Evolutionary conservation across 257 asterid species (phyloP).

Genomic region (Capsicum baccatum): DNA sequence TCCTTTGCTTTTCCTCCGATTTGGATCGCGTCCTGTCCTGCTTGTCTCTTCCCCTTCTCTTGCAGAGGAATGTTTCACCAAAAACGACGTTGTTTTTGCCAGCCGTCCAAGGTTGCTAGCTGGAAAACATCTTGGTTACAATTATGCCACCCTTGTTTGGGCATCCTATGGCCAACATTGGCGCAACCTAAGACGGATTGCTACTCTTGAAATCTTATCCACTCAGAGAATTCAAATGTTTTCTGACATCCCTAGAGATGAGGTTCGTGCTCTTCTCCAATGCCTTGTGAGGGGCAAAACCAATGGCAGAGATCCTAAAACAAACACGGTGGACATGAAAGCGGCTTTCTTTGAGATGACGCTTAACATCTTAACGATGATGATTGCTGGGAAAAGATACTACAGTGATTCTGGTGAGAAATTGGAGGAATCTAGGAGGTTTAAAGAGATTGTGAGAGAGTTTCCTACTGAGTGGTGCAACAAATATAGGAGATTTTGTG

Average conservation of each 20-base stretch:
- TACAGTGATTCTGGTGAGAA: constrained; percentile 37
- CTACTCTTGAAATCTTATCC: constrained; percentile 47
- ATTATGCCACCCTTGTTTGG: constrained; percentile 68
- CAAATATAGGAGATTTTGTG: constrained; percentile 47
- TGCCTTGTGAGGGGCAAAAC: neutral
- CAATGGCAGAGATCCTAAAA: neutral
- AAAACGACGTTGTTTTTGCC: constrained; percentile 42
- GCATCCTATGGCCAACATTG: constrained; percentile 53
- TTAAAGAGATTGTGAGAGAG: constrained; percentile 41
- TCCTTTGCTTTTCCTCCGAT: constrained; percentile 56
- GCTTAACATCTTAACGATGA: constrained; percentile 50
- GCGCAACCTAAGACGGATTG: constrained; percentile 48
- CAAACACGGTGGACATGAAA: constrained; percentile 38
- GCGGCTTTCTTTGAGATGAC: constrained; percentile 41
- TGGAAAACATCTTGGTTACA: constrained; percentile 67
- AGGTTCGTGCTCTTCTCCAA: constrained; percentile 34
- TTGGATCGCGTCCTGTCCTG: constrained; percentile 68
- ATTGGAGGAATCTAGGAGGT: constrained; percentile 37
- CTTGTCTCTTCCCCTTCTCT: constrained; percentile 65
- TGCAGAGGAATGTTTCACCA: constrained; percentile 66
- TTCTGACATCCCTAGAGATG: constrained; percentile 21
- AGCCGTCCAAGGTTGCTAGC: constrained; percentile 43
- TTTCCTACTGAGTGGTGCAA: constrained; percentile 30
- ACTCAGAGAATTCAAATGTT: constrained; percentile 36
- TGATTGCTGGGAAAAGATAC: constrained; percentile 52